These are phyloP conservation scores for Pseudogymnoascus sp. DNA, from an alignment of 2,329 filamentous ascomycete species.

Conservation along the genomic window DNA sequence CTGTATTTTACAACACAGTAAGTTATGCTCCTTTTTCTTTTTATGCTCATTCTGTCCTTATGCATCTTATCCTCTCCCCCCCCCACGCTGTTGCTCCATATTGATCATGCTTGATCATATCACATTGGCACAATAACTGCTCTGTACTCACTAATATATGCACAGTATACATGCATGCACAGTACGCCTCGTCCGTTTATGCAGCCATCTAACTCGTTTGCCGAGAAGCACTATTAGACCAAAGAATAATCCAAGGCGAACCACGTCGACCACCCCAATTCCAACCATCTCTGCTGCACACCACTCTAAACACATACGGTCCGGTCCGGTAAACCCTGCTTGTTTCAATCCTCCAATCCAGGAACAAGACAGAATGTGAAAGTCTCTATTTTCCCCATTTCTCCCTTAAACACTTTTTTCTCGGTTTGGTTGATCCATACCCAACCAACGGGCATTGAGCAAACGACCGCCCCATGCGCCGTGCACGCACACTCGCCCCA, in stretches of 20 bases:
- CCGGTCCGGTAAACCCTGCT: slow-evolving; percentile 1
- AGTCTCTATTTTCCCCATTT: background rate
- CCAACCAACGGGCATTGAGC: background rate
- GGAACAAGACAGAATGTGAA: background rate
- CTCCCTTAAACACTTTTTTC: background rate
- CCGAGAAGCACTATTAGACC: background rate
- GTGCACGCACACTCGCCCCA: background rate
- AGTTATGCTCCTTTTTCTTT: no score
- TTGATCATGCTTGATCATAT: background rate
- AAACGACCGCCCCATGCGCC: background rate
- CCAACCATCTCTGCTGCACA: background rate
- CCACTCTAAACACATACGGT: background rate
- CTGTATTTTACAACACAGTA: background rate
- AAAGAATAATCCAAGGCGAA: background rate
- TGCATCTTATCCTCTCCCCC: background rate
- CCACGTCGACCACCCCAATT: background rate
- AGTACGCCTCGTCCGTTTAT: background rate
- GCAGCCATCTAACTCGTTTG: background rate
- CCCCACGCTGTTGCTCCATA: background rate
- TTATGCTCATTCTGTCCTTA: background rate
- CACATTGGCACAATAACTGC: background rate
- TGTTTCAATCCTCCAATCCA: background rate
- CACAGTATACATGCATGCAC: background rate
- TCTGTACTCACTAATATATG: background rate
- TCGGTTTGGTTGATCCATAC: background rate